phyloP scores from a whole-genome alignment of 805 yeast species.

The Saccharomycopsis fermentans region DNA sequence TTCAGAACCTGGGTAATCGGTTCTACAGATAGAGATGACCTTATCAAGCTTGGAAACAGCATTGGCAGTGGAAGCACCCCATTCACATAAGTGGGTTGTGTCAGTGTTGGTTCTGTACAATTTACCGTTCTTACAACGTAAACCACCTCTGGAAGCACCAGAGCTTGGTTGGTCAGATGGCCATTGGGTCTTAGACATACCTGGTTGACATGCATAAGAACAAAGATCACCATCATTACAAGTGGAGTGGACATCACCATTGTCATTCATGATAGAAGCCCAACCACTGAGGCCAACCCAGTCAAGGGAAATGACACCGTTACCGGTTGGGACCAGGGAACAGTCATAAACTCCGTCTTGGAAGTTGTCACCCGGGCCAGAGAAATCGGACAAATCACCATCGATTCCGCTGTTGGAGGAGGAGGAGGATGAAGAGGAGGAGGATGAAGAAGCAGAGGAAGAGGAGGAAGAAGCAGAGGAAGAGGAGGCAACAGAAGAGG shows the following conservation, averaged over 20 bases:
- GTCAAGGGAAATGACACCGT: conserved; percentile 73
- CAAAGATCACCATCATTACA: conserved; percentile 64
- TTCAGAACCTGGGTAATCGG: conserved; percentile 99
- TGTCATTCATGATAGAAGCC: conserved; percentile 54
- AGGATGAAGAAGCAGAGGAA: conserved; percentile 24
- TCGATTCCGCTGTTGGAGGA: conserved; percentile 25
- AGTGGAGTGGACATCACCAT: conserved; percentile 55
- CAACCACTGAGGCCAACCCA: conserved; percentile 73
- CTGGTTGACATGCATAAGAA: conserved; percentile 70
- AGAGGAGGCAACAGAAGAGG: conserved; percentile 10
- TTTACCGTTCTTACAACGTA: conserved; percentile 60
- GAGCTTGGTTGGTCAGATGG: conserved; percentile 54
- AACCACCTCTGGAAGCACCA: conserved; percentile 68
- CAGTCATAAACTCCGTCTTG: conserved; percentile 63
- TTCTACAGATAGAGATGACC: conserved; percentile 86
- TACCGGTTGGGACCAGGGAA: conserved; percentile 63
- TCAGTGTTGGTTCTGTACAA: conserved; percentile 70
- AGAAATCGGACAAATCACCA: conserved; percentile 53
- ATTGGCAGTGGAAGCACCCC: conserved; percentile 53
- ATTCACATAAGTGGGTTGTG: conserved; percentile 66
- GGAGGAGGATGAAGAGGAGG: conserved; percentile 1
- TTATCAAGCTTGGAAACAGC: conserved; percentile 48
- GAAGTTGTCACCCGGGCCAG: conserved; percentile 50
- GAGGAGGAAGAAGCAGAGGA: conserved; percentile 22
- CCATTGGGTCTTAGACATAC: conserved; percentile 79